Conservation (phyloP, 1,284 basidiomycete species). For the Trichosporon ovoides region DNA sequence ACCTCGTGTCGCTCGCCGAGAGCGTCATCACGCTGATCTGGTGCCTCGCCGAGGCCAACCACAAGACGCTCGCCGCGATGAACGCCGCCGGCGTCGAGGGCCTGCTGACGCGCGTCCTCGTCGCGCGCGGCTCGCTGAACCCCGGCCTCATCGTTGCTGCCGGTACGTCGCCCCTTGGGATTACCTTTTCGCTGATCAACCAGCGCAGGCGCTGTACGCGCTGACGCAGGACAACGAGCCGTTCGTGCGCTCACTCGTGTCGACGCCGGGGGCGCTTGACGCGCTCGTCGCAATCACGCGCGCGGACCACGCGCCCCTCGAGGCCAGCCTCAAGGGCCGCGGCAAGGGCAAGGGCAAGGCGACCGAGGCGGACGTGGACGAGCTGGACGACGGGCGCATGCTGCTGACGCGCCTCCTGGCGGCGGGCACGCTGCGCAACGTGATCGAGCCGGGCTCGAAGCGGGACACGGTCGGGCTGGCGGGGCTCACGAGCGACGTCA, state of each 20-base stretch:
- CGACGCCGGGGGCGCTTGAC: slow-evolving; percentile 60
- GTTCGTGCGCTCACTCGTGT: slow-evolving; percentile 59
- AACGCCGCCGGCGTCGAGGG: slow-evolving; percentile 70
- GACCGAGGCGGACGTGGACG: slow-evolving; percentile 22
- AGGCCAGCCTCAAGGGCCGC: slow-evolving; percentile 50
- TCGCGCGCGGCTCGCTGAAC: slow-evolving; percentile 62
- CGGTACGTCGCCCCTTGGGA: slow-evolving; percentile 52
- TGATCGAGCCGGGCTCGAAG: slow-evolving; percentile 59
- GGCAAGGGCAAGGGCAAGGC: slow-evolving; percentile 32
- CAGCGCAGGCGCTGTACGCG: slow-evolving; percentile 84
- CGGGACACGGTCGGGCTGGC: slow-evolving; percentile 56
- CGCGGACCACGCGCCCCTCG: slow-evolving; percentile 35
- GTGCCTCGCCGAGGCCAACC: slow-evolving; percentile 78
- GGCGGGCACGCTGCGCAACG: slow-evolving; percentile 71
- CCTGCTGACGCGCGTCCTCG: slow-evolving; percentile 78
- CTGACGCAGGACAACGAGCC: slow-evolving; percentile 79
- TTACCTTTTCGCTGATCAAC: not conserved
- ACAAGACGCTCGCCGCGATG: slow-evolving; percentile 80
- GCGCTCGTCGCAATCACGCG: slow-evolving; percentile 67
- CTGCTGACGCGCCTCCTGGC: slow-evolving; percentile 62
- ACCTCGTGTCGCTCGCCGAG: slow-evolving; percentile 80
- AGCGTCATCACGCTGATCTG: slow-evolving; percentile 85
- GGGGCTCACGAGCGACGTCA: slow-evolving; percentile 55
- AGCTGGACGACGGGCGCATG: slow-evolving; percentile 36
- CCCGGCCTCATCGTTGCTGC: slow-evolving; percentile 67